phyloP scores from a whole-genome alignment of 345 rosid genomes.

The Eucalyptus erythrocorys region DNA sequence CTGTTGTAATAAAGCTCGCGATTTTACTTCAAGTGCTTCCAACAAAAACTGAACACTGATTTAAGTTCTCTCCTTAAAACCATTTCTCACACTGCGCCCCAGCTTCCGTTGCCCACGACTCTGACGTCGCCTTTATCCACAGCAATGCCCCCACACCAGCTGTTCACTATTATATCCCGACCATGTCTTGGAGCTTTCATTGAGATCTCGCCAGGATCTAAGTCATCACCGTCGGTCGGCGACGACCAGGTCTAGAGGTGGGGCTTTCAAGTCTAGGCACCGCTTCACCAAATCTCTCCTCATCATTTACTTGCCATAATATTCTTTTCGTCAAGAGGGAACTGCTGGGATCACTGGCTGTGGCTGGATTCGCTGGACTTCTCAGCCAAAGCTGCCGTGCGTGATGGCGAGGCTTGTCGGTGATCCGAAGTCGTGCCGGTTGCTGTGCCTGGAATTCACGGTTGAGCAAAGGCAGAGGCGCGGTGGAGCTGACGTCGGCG shows the following conservation, averaged over 20 bases:
- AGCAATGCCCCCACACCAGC: background rate
- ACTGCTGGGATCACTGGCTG: no score
- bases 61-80: background rate
- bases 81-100: background rate
- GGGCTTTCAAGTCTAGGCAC: background rate
- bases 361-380: no score
- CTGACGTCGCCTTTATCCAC: background rate
- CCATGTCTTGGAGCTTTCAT: no score
- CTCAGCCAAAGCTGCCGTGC: no score
- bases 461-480: no score
- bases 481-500: no score
- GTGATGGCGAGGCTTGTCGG: no score
- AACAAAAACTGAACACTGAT: background rate
- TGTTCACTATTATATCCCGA: background rate
- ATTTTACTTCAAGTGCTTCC: background rate
- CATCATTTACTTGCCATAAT: background rate
- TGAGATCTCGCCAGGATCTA: no score
- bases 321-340: background rate
- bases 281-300: background rate
- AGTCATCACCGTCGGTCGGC: no score
- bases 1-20: background rate
- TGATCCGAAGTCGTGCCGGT: no score
- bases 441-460: no score
- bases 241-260: background rate
- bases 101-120: background rate